phyloP scores from a whole-genome alignment of 306 rosid species.

The Sesbania bispinosa region DNA sequence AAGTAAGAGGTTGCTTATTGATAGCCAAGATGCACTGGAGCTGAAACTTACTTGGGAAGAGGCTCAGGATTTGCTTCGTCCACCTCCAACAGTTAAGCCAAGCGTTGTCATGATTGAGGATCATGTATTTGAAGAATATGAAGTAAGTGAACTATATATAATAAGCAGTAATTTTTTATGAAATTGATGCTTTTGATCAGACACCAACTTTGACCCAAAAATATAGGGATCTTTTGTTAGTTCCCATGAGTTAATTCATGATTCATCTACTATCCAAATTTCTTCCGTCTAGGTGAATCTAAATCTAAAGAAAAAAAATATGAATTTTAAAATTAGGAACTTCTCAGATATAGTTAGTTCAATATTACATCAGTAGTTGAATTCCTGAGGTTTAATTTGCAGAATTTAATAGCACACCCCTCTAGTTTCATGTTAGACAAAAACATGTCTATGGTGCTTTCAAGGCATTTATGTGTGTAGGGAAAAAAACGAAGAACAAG shows the following conservation, averaged over 20 bases:
- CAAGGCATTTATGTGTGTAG: background rate
- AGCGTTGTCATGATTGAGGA: slow-evolving; percentile 86
- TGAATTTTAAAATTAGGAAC: background rate
- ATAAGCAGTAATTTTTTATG: background rate
- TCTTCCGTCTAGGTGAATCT: background rate
- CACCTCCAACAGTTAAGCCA: slow-evolving; percentile 86
- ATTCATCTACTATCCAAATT: background rate
- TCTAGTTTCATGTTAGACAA: background rate
- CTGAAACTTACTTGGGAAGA: slow-evolving; percentile 96
- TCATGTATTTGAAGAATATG: slow-evolving; percentile 92
- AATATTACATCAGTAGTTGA: background rate
- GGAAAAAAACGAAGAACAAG: background rate
- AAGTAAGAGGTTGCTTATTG: slow-evolving; percentile 93
- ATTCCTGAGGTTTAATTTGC: background rate
- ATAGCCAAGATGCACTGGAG: slow-evolving; percentile 91
- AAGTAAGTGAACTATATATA: slow-evolving; percentile 51
- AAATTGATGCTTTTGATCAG: background rate
- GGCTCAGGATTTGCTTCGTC: slow-evolving; percentile 94
- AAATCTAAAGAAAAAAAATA: slow-evolving; percentile 9
- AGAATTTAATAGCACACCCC: background rate
- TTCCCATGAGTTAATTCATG: background rate
- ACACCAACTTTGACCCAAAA: slow-evolving; percentile 4
- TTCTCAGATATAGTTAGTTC: background rate
- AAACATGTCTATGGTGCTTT: background rate
- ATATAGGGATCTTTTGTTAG: background rate